Evolutionary conservation across 805 yeast genomes (phyloP).

Genomic region (Cyberlindnera nakhonratchasimensis): DNA sequence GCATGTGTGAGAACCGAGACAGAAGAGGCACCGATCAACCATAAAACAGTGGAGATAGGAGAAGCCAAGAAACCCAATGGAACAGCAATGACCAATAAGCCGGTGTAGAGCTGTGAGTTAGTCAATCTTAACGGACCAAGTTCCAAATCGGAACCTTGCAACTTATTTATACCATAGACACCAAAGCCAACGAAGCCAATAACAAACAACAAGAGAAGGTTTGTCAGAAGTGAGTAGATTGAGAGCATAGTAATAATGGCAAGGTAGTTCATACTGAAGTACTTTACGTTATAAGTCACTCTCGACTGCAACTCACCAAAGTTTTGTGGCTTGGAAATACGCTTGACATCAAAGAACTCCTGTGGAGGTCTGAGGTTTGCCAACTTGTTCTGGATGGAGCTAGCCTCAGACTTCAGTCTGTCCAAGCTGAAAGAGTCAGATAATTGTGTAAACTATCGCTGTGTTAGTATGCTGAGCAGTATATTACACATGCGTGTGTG

Average conservation of each 20-base stretch:
- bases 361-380: slow-evolving; percentile 81
- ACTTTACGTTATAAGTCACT: slow-evolving; percentile 79
- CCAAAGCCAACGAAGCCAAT: slow-evolving; percentile 71
- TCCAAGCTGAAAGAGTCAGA: slow-evolving; percentile 50
- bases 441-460: slow-evolving; percentile 36
- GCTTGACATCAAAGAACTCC: slow-evolving; percentile 89
- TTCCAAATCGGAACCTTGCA: slow-evolving; percentile 80
- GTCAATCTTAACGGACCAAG: slow-evolving; percentile 65
- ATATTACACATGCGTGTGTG: no score
- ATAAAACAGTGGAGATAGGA: slow-evolving; percentile 83
- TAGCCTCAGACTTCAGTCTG: slow-evolving; percentile 44
- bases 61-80: slow-evolving; percentile 86
- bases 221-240: slow-evolving; percentile 84
- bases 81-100: slow-evolving; percentile 66
- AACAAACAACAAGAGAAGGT: slow-evolving; percentile 80
- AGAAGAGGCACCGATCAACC: slow-evolving; percentile 87
- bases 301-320: slow-evolving; percentile 88
- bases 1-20: slow-evolving; percentile 83
- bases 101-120: slow-evolving; percentile 81
- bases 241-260: slow-evolving; percentile 68
- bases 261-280: slow-evolving; percentile 84
- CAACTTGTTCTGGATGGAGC: slow-evolving; percentile 56
- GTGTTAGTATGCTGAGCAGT: no score
- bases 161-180: slow-evolving; percentile 68
- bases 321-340: slow-evolving; percentile 86